Evolutionary conservation across 192 early-diverging fungal species (phyloP).

Genomic region (Ambispora gerdemannii): DNA sequence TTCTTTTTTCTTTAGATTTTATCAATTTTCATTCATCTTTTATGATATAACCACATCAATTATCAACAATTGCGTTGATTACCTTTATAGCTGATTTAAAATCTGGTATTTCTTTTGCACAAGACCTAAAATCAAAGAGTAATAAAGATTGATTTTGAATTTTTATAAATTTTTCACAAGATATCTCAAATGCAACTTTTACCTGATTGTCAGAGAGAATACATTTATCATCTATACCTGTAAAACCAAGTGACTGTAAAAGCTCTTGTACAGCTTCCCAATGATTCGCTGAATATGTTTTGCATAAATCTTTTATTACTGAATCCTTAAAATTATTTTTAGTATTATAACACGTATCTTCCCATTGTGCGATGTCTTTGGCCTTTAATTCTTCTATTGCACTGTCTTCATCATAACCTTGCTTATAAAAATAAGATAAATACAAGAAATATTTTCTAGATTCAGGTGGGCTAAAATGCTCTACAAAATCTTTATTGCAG

Average conservation of each 20-base stretch:
- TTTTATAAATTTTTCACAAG: slow-evolving; percentile 15
- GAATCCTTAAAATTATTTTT: slow-evolving; percentile 5
- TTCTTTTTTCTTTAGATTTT: too few relatives aligned
- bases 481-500: background rate
- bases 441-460: background rate
- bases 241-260: too few relatives aligned
- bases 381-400: slow-evolving; percentile 1
- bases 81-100: slow-evolving; percentile 11
- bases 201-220: background rate
- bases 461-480: slow-evolving; percentile 4
- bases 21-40: too few relatives aligned
- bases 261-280: too few relatives aligned
- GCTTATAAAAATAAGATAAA: slow-evolving; percentile 8
- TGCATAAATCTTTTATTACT: background rate
- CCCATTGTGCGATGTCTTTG: slow-evolving; percentile 1
- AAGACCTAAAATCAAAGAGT: background rate
- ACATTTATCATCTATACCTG: background rate
- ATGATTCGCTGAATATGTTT: too few relatives aligned
- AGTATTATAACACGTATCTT: background rate
- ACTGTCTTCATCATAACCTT: too few relatives aligned
- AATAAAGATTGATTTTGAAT: slow-evolving; percentile 15
- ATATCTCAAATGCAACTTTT: background rate
- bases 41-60: too few relatives aligned
- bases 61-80: slow-evolving; percentile 12
- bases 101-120: too few relatives aligned